Evolutionary conservation across 192 early-diverging fungal species (phyloP), one percentile per base, ranked within the genome.

Genomic region (Ambispora gerdemannii): DNA sequence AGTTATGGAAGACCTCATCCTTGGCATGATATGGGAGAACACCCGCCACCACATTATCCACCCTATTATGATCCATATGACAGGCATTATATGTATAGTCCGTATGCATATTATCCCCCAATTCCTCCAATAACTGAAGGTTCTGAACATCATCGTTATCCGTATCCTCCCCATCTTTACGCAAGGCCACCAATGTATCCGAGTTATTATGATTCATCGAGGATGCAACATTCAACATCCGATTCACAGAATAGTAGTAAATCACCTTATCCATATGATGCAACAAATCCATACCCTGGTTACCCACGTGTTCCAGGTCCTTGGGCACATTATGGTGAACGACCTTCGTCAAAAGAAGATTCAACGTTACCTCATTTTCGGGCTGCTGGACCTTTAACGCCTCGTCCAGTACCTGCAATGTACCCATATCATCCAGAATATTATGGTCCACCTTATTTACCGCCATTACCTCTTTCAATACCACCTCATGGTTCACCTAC

Each of bases 211-310:
- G 31, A 25, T 51, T 27, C 64, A 28, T 10, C 30, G 19, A 50
- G 64, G 10, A 66, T 50, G 49, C 6, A n/a, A n/a, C 25, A 24
- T 43, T 43, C 62, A 63, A 20, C 62, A 38, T 3, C 34, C 34
- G 25, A 3, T n/a, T 32, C 34, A 63, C 43, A 32, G 11, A 3
- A 11, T 3, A 11, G 61, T 1, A 38, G 30, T 4, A 7, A 7
- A 33, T 30, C 28, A 33, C 64, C 64, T 30, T 66, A 66, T 66
- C 22, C 35, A n/a, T 66, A 66, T 52, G 64, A 51, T 19, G 3
- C 47, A n/a, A 19, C 62, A 20, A 63, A 28, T 63, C n/a, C 62
- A n/a, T 66, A 66, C 24, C 43, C 64, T 51, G 27, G 20, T 6
- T 27, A n/a, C 8, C 64, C 27, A 15, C 59, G 24, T 34, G 4